Conservation (phyloP, 2,329 filamentous ascomycete genomes). For the Cadophora sp. region DNA sequence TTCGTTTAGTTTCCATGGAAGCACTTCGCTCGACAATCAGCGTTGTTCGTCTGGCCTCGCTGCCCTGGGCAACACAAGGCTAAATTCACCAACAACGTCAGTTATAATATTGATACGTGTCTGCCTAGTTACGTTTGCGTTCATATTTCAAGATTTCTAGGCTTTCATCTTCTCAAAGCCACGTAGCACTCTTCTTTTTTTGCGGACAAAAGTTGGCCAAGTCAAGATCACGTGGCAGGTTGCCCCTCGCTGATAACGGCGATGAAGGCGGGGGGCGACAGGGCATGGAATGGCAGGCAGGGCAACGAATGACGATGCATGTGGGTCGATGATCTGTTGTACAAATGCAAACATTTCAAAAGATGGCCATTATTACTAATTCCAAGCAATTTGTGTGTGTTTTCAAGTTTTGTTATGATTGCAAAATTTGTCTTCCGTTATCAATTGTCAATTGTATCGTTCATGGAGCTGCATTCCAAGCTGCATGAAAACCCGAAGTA, state of each 20-base stretch:
- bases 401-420: too few species aligned
- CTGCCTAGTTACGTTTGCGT: background rate
- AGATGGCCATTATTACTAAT: background rate
- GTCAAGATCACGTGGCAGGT: background rate
- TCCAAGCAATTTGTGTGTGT: too few species aligned
- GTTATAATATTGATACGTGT: background rate
- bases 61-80: conserved; percentile 1
- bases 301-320: background rate
- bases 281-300: background rate
- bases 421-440: too few species aligned
- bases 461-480: too few species aligned
- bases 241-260: background rate
- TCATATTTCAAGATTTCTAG: background rate
- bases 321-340: background rate
- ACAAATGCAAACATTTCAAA: background rate
- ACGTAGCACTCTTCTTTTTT: conserved; percentile 1
- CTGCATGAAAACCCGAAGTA: too few species aligned
- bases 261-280: too few species aligned
- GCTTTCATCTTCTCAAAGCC: background rate
- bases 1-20: conserved; percentile 9
- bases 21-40: conserved; percentile 1
- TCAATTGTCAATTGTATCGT: too few species aligned
- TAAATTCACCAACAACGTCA: background rate
- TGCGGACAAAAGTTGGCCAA: background rate
- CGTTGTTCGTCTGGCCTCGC: background rate